phyloP scores from a whole-genome alignment of 2,329 filamentous ascomycete species.

The Phyllosticta citrichinensis region DNA sequence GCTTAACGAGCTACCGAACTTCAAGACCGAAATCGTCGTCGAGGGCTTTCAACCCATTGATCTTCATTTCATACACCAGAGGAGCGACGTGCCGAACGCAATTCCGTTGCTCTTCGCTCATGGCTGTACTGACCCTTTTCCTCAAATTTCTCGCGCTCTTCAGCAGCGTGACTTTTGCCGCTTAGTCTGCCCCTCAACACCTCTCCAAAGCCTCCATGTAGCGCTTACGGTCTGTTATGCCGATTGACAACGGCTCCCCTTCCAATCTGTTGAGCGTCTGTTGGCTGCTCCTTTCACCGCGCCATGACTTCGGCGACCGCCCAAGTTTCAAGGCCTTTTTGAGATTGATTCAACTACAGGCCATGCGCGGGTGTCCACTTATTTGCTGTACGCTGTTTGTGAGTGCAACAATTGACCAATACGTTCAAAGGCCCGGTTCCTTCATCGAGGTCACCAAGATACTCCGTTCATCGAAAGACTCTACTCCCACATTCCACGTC shows the following conservation, averaged over 20 bases:
- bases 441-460: constrained; percentile 58
- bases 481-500: constrained; percentile 41
- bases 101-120: constrained; percentile 61
- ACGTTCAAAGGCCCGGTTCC: constrained; percentile 50
- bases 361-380: constrained; percentile 4
- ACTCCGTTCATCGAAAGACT: constrained; percentile 36
- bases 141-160: not conserved
- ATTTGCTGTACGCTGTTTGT: constrained; percentile 9
- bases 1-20: constrained; percentile 54
- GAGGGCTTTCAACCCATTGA: constrained; percentile 50
- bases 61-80: constrained; percentile 56
- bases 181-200: not conserved
- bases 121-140: constrained; percentile 38
- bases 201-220: not conserved
- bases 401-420: not conserved
- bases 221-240: constrained; percentile 15
- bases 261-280: too few species aligned
- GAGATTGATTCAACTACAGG: not conserved
- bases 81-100: constrained; percentile 39
- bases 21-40: constrained; percentile 42
- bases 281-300: too few species aligned
- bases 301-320: too few species aligned
- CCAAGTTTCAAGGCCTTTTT: not conserved
- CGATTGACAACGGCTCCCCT: too few species aligned
- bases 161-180: not conserved